Evolutionary conservation across 495 filamentous ascomycete species (phyloP), one percentile per base, ranked within the genome.

Genomic region (Neurospora cerealis): DNA sequence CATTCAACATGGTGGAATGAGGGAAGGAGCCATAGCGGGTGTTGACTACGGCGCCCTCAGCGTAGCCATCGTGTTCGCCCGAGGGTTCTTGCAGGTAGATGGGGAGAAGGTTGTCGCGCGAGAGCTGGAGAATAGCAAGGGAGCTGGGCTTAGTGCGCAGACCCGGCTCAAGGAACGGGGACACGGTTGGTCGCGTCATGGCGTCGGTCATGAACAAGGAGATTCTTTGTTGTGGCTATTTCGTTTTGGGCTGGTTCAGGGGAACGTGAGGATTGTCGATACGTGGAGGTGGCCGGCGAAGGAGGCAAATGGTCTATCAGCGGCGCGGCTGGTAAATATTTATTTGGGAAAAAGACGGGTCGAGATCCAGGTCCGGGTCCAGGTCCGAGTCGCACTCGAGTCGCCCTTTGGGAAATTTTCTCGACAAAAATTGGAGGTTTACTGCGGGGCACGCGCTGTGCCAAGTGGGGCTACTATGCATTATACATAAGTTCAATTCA

Each of bases 11-110:
- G 2, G 96, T 97, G 69, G 86, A 91, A 83, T 98, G 95, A 0
- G 96, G 96, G 77, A 96, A 99, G 5, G 94, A 95, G 34, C 96
- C 96, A 78, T 97, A 99, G 11, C 95, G 91, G 3, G 96, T 99
- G 80, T 96, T 98, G 72, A 91, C 89, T 11, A 97, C 92, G 73
- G 91, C 90, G 72, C 93, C 93, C 79, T 96, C 93, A 34, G 87
- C 86, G 76, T 95, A 93, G 75, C 93, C 92, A 73, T 88, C 87
- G 75, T 89, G 85, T 70, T 88, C 83, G 32, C 88, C 88, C 36
- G 89, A 85, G 34, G 85, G 81, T 36, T 86, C 81, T 69, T 86
- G 86, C 72, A 98, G 89, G 78, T 94, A 87, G 21, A 91, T 85
- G 34, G 95, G 94, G 69, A 91, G 84, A 71, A 92, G 88, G 70